Evolutionary conservation across 805 yeast species (phyloP), one percentile per base, ranked within the genome.

Genomic region (Suhomyces sp.): DNA sequence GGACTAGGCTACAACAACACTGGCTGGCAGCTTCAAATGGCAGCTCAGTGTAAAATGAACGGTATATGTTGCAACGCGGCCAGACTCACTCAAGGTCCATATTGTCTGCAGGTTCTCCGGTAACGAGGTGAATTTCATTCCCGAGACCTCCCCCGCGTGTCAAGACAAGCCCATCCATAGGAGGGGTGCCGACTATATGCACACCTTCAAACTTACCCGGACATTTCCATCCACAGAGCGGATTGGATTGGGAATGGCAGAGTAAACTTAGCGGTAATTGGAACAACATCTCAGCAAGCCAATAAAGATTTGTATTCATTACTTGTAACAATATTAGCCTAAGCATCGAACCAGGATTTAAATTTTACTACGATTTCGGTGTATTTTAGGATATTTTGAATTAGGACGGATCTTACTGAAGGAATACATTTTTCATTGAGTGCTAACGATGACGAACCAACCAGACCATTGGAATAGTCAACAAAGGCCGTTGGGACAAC

Each of bases 381-480:
- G 42, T 19, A 9, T n/a, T 38, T 38, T 38, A 10, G 24, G n/a
- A 38, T 19, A 33, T 38, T 38, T 38, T 38, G 42, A 19, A 19
- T 38, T 19, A 38, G 12, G 12, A 15, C 41, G 13, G 42, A 38
- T 17, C 24, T 38, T 38, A 38, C 9, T 38, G 31, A 23, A 23
- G 31, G 13, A 24, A 24, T 23, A 42, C 45, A 42, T 42, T 42
- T 42, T 42, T 42, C 45, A 42, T 38, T 38, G 42, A 38, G 42
- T 38, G 42, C 31, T 40, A 42, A 46, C 48, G 42, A 74, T 74
- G 79, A 59, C 77, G 46, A 72, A 70, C 57, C 74, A 68, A 54
- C 74, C 69, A 53, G 77, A 73, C 53, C 76, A 72, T 56, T 74
- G 79, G 78, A 68, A 67, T 48, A 70, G 63, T 57, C 77, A 72